Conservation (phyloP, 441 rosid species). For the Populus trichocarpa region DNA sequence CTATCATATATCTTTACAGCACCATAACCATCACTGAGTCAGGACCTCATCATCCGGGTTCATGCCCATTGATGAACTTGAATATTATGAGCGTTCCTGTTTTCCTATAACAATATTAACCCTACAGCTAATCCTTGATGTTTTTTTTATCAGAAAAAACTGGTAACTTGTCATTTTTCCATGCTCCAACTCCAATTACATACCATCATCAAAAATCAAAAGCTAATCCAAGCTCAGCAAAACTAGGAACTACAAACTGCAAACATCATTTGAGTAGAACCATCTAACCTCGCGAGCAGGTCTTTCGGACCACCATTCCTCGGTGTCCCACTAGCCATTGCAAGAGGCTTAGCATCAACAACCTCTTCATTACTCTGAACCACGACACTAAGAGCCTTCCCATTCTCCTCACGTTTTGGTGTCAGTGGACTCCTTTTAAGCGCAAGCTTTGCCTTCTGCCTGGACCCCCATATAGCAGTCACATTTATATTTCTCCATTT, state of each 20-base stretch:
- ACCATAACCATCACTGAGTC: not conserved
- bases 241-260: not conserved
- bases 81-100: not conserved
- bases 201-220: not conserved
- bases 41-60: not conserved
- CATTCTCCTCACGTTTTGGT: constrained; percentile 58
- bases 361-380: constrained; percentile 59
- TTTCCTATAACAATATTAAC: not conserved
- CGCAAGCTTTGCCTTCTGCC: constrained; percentile 77
- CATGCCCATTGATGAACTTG: not conserved
- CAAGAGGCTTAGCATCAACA: constrained; percentile 55
- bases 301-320: constrained; percentile 38
- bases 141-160: not conserved
- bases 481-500: constrained; percentile 99
- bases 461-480: constrained; percentile 88
- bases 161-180: not conserved
- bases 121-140: not conserved
- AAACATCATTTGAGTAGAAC: constrained; percentile 10
- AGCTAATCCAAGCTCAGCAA: not conserved
- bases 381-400: constrained; percentile 32
- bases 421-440: constrained; percentile 49
- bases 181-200: not conserved
- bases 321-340: constrained; percentile 43
- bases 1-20: not conserved
- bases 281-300: constrained; percentile 53